A percentile compares a stretch with the other conserved stretches of the same genome.
Conservation (phyloP, 768 basidiomycete species). For the Amanita subjunquillea region DNA sequence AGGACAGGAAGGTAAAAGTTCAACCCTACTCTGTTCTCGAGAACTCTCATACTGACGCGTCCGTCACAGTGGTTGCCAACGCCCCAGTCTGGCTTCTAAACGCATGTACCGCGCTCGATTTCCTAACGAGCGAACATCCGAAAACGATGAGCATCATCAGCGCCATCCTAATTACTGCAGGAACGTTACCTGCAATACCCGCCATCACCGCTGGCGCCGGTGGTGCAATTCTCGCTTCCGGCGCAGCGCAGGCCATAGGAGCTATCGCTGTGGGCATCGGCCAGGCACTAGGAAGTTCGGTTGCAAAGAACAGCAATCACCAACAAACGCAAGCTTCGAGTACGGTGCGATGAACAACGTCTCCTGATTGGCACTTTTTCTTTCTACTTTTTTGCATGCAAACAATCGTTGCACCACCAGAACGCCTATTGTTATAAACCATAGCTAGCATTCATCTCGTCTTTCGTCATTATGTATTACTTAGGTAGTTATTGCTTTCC, state of each 20-base stretch:
- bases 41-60: slow-evolving; percentile 4
- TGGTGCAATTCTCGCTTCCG: slow-evolving; percentile 61
- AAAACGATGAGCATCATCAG: slow-evolving; percentile 64
- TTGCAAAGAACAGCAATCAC: slow-evolving; percentile 16
- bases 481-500: slow-evolving; percentile 4
- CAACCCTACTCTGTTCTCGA: not conserved
- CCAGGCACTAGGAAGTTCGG: slow-evolving; percentile 26
- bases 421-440: not conserved
- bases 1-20: slow-evolving; percentile 19
- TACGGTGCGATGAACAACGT: not conserved
- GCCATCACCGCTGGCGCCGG: slow-evolving; percentile 60
- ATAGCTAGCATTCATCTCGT: slow-evolving; percentile 1
- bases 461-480: not conserved
- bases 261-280: slow-evolving; percentile 73
- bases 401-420: not conserved
- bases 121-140: slow-evolving; percentile 66
- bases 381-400: not conserved
- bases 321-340: slow-evolving; percentile 12
- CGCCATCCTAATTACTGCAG: slow-evolving; percentile 72
- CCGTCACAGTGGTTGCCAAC: slow-evolving; percentile 36
- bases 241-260: slow-evolving; percentile 69
- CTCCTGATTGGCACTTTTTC: not conserved
- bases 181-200: slow-evolving; percentile 64
- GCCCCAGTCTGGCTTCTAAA: slow-evolving; percentile 73
- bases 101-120: slow-evolving; percentile 66